Base-by-base conservation (phyloP, 257 asterid genomes). In the Solanum dulcamara region DNA sequence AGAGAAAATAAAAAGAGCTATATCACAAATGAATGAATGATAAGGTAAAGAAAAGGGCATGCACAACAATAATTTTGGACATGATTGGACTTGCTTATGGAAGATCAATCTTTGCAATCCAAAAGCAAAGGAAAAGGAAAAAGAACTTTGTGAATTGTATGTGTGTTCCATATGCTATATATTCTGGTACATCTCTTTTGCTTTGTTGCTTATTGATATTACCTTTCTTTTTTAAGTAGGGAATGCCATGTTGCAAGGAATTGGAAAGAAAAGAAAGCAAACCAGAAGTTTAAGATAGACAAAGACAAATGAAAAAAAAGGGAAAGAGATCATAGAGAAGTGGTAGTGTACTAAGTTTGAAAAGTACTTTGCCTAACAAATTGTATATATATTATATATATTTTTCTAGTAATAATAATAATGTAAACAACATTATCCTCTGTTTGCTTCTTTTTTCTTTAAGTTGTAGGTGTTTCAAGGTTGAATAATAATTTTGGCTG, bases 41-140 rank as follows among this genome's bases (percentile, higher is more conserved):
- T 18, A 77, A 77, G 62, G 83, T 14, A 18, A 77, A 77, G 26
- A 28, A 77, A 46, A 42, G 81, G 62, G 26, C 42, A 46, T 77
- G 10, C 28, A 46, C 28, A 32, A 46, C 42, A 77, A 77, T 77
- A 77, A 77, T 46, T 77, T 77, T 46, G 83, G 62, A 46, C 62
- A 77, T 46, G 83, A 77, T 77, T 77, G 83, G 64, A 77, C 42
- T 77, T 77, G 83, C 64, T 77, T 77, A 77, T 51, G 42, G 83
- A 77, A 28, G 60, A 77, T 26, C 59, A 77, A 77, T 28, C 42
- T 46, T 77, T 48, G 83, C 83, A 15, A 28, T 28, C 18, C 83
- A 77, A 77, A 46, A 46, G 42, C 83, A 77, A 77, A 77, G 28
- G 83, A 22, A 46, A 77, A 46, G 82, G 50, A 11, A n/a, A 26